phyloP scores from a whole-genome alignment of 2,329 filamentous ascomycete species.

The Venturia pyrina region DNA sequence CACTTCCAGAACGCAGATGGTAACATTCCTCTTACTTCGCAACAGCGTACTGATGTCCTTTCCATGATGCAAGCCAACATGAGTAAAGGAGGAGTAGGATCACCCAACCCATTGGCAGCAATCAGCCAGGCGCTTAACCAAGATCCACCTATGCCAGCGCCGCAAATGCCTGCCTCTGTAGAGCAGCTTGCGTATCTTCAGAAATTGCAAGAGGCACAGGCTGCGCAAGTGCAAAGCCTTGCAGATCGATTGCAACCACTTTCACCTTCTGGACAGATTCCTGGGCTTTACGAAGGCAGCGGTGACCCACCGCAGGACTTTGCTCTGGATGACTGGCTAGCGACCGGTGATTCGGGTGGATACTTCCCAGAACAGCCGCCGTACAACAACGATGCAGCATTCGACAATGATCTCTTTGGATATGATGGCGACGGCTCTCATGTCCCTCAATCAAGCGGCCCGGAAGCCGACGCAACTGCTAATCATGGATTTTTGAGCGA shows the following conservation, averaged over 20 bases:
- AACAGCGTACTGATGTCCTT: conserved; percentile 39
- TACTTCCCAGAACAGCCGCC: not conserved
- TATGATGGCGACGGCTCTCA: not conserved
- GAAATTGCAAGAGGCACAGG: conserved; percentile 69
- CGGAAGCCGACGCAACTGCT: not conserved
- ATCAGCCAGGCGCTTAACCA: conserved; percentile 48
- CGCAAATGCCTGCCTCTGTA: conserved; percentile 48
- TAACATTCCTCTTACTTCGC: conserved; percentile 34
- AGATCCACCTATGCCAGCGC: conserved; percentile 44
- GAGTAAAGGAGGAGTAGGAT: not conserved
- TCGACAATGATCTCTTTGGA: not conserved
- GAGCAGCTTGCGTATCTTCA: conserved; percentile 70
- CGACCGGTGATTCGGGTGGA: not conserved
- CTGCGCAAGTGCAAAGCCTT: conserved; percentile 64
- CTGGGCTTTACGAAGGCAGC: conserved; percentile 45
- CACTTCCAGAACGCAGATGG: conserved; percentile 38
- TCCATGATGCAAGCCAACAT: conserved; percentile 27
- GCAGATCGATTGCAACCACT: conserved; percentile 66
- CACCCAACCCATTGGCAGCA: not conserved
- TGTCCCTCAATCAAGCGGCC: not conserved
- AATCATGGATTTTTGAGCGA: not conserved
- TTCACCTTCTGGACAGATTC: conserved; percentile 69
- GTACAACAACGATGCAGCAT: not conserved
- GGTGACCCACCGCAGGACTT: conserved; percentile 6
- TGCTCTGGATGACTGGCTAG: conserved; percentile 11